Evolutionary conservation across 129 eudicot species (phyloP).

Genomic region (Mikania micrantha): DNA sequence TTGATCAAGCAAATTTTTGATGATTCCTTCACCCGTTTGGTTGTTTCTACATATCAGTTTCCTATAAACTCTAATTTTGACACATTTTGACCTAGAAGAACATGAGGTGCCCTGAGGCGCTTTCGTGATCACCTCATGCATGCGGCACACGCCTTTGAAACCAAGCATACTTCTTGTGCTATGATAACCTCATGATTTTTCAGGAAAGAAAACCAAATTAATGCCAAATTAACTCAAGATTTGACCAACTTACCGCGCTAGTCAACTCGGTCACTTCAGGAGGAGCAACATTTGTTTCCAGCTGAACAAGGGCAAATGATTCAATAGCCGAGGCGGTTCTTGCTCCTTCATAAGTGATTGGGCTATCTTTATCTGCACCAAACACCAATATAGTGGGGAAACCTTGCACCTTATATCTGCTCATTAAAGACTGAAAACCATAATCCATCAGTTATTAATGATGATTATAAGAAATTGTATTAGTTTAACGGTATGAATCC

Average conservation of each 20-base stretch:
- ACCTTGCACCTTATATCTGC: conserved; percentile 82
- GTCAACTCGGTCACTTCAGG: conserved; percentile 83
- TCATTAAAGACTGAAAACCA: conserved; percentile 71
- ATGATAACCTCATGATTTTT: neutral
- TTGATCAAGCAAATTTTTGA: too few relatives aligned
- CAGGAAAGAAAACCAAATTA: neutral
- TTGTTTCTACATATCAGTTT: too few relatives aligned
- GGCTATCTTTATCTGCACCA: conserved; percentile 88
- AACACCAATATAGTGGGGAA: conserved; percentile 86
- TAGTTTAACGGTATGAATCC: neutral
- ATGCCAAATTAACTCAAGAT: neutral
- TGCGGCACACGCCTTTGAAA: too few relatives aligned
- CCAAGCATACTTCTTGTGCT: too few relatives aligned
- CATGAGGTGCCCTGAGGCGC: too few relatives aligned
- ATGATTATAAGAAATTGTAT: neutral
- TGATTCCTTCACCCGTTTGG: too few relatives aligned
- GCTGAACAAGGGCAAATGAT: conserved; percentile 72
- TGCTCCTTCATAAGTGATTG: conserved; percentile 73
- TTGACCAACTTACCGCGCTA: conserved; percentile 43
- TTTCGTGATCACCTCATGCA: too few relatives aligned
- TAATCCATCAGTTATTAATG: conserved; percentile 24
- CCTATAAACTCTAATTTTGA: too few relatives aligned
- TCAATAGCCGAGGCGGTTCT: conserved; percentile 82
- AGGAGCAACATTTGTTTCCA: conserved; percentile 73
- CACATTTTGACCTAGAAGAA: too few relatives aligned